Evolutionary conservation across 345 rosid species (phyloP).

Genomic region (Bruguiera sexangula): DNA sequence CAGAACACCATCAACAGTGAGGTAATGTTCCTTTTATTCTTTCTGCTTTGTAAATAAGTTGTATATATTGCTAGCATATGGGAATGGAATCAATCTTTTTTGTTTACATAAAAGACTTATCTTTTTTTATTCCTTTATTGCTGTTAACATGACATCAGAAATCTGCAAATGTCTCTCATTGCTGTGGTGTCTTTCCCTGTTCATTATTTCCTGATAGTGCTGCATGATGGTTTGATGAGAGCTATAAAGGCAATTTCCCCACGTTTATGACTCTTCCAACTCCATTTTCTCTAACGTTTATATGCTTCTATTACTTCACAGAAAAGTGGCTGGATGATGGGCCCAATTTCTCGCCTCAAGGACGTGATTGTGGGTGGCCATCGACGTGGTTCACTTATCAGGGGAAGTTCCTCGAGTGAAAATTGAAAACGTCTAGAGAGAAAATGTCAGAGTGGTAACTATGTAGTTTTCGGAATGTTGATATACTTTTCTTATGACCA

Average conservation of each 20-base stretch:
- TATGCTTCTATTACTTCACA: conserved; percentile 17
- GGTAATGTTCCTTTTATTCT: conserved; percentile 35
- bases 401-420: conserved; percentile 48
- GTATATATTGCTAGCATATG: not conserved
- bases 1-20: conserved; percentile 58
- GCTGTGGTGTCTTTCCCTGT: too few species aligned
- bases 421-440: conserved; percentile 20
- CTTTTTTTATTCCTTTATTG: too few species aligned
- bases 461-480: conserved; percentile 19
- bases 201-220: too few species aligned
- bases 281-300: not conserved
- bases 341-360: conserved; percentile 73
- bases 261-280: too few species aligned
- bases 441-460: too few species aligned
- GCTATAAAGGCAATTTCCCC: too few species aligned
- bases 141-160: too few species aligned
- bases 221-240: too few species aligned
- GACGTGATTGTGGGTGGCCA: conserved; percentile 78
- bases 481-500: conserved; percentile 9
- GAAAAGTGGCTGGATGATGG: conserved; percentile 63
- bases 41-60: not conserved
- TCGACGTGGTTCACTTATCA: conserved; percentile 55
- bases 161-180: too few species aligned
- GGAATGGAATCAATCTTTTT: not conserved
- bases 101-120: not conserved